These are phyloP conservation scores for Fraxinus pennsylvanica DNA, from an alignment of 257 asterid genomes.

Conservation along the genomic window DNA sequence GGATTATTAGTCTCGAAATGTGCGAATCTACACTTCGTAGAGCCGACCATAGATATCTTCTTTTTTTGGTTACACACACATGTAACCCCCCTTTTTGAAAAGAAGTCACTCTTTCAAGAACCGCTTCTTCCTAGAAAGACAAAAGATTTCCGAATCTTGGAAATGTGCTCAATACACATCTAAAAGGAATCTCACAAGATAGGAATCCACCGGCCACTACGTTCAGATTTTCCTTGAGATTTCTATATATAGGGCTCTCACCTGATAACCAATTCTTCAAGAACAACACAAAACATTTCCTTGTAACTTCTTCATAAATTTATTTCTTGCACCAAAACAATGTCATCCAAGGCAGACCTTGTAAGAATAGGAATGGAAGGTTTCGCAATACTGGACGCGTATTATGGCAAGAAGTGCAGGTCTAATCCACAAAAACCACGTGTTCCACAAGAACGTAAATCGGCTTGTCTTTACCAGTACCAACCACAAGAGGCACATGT, in stretches of 20 bases:
- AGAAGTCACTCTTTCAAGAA: too few species aligned
- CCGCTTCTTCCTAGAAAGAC: too few species aligned
- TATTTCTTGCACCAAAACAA: neutral
- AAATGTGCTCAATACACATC: constrained; percentile 25
- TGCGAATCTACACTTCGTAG: too few species aligned
- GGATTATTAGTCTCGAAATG: too few species aligned
- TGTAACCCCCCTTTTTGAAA: too few species aligned
- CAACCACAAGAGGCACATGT: constrained; percentile 34
- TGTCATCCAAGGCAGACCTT: constrained; percentile 43
- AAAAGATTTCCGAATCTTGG: too few species aligned
- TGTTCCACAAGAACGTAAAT: neutral
- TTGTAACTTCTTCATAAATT: constrained; percentile 6
- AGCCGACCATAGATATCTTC: too few species aligned
- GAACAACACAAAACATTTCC: constrained; percentile 3
- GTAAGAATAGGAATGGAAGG: constrained; percentile 43
- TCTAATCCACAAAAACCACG: constrained; percentile 1
- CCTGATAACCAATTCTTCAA: constrained; percentile 1
- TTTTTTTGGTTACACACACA: too few species aligned
- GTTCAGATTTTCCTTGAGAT: neutral
- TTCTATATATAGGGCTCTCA: constrained; percentile 30
- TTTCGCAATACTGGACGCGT: constrained; percentile 33
- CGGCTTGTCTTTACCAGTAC: constrained; percentile 25
- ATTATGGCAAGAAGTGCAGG: constrained; percentile 21
- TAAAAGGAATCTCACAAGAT: constrained; percentile 37
- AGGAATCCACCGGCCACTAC: constrained; percentile 25